A percentile compares a stretch with the other conserved stretches of the same genome.
Conservation (phyloP, 495 filamentous ascomycete species). For the Penicillium coprophilum region DNA sequence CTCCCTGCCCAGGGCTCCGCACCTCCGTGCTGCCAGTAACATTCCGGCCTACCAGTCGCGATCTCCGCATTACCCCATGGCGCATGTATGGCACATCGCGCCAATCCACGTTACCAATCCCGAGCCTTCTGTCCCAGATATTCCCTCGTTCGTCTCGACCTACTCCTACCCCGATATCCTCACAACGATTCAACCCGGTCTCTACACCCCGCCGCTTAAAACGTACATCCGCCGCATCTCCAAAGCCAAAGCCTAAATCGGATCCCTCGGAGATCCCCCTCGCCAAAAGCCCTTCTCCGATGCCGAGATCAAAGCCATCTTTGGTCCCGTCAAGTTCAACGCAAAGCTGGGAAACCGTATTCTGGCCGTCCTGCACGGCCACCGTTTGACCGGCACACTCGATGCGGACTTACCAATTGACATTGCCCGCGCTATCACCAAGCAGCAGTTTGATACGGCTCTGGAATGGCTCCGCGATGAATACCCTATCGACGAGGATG, state of each 20-base stretch:
- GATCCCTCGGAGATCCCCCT: conserved; percentile 11
- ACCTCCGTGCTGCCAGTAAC: conserved; percentile 24
- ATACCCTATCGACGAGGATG: conserved; percentile 75
- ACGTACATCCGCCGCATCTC: conserved; percentile 18
- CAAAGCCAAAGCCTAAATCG: conserved; percentile 7
- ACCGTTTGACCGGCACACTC: conserved; percentile 73
- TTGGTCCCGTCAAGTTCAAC: conserved; percentile 53
- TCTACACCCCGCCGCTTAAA: conserved; percentile 23
- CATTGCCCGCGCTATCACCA: conserved; percentile 40
- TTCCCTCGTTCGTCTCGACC: not conserved
- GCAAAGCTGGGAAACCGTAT: conserved; percentile 60
- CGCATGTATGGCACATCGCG: conserved; percentile 22
- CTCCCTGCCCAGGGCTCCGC: conserved; percentile 44
- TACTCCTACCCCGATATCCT: not conserved
- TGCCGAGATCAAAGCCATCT: conserved; percentile 60
- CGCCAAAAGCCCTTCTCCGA: conserved; percentile 41
- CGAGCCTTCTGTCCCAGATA: conserved; percentile 3
- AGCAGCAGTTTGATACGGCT: conserved; percentile 45
- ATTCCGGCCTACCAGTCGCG: conserved; percentile 17
- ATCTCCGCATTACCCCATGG: conserved; percentile 27
- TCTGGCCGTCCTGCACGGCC: conserved; percentile 67
- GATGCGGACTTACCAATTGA: conserved; percentile 51
- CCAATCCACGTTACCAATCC: conserved; percentile 9
- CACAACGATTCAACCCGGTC: not conserved
- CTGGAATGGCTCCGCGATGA: conserved; percentile 67